Percentiles rank a stretch among this genome's conserved stretches.
Conservation (phyloP, 257 asterid species). For the Plantago elongata region DNA sequence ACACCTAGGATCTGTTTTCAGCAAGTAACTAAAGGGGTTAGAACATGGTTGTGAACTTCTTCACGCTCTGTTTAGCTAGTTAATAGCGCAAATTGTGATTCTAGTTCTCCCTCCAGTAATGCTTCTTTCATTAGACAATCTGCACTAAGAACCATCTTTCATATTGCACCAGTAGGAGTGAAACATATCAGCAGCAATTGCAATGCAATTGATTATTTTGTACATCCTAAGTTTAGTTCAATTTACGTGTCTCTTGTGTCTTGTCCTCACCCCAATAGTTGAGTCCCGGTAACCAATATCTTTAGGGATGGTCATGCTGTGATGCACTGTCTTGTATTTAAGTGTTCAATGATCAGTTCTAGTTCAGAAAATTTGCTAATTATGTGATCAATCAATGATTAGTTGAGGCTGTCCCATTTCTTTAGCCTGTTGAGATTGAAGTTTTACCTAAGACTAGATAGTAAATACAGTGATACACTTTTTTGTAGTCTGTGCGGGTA, state of each 20-base stretch:
- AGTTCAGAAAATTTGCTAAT: neutral
- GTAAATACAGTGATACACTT: neutral
- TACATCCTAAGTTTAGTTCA: neutral
- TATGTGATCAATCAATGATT: constrained; percentile 9
- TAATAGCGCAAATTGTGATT: too few species aligned
- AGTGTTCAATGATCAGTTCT: neutral
- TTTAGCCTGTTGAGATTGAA: neutral
- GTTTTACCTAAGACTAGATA: constrained; percentile 6
- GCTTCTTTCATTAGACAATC: neutral
- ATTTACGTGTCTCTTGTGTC: neutral
- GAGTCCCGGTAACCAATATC: neutral
- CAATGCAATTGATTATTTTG: neutral
- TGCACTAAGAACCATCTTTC: neutral
- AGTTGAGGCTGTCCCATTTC: constrained; percentile 21
- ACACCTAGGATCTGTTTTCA: neutral
- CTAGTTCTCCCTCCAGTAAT: too few species aligned
- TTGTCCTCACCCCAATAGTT: too few species aligned
- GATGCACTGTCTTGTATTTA: constrained; percentile 18
- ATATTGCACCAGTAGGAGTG: neutral
- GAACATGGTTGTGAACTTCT: constrained; percentile 4
- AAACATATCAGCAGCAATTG: neutral
- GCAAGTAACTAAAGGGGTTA: neutral
- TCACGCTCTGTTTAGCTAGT: too few species aligned
- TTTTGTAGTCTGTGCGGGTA: neutral
- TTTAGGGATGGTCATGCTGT: constrained; percentile 15